These are phyloP conservation scores for Dendrobium nobile DNA, from an alignment of 106 monocot species.

Conservation along the genomic window DNA sequence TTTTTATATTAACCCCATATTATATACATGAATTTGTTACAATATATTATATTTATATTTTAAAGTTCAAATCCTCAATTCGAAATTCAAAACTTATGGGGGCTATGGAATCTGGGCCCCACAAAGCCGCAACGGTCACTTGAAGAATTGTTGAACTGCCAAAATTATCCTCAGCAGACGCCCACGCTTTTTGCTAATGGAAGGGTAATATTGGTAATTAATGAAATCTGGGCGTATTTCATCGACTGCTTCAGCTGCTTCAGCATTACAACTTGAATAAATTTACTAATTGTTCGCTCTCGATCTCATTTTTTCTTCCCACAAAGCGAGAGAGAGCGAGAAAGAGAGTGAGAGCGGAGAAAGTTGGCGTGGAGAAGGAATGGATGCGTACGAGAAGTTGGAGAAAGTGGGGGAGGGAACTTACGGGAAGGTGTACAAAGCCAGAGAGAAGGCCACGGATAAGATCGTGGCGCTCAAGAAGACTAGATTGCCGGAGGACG, in stretches of 20 bases:
- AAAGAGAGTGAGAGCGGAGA: background rate
- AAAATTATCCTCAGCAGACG: background rate
- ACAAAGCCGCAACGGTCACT: slow-evolving; percentile 10
- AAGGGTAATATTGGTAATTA: no score
- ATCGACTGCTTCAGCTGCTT: no score
- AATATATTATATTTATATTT: no score
- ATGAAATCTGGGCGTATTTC: no score
- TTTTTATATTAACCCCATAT: no score
- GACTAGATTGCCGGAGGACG: slow-evolving; percentile 80
- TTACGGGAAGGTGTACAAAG: slow-evolving; percentile 93
- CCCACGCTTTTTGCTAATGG: background rate
- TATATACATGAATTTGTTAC: no score
- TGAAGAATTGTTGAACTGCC: background rate
- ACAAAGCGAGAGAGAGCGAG: background rate
- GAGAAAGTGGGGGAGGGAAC: slow-evolving; percentile 98
- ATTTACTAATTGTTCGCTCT: background rate
- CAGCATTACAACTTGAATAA: no score
- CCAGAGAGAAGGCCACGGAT: slow-evolving; percentile 66
- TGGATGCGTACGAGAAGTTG: slow-evolving; percentile 93
- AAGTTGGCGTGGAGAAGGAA: slow-evolving; percentile 33
- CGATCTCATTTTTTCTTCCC: background rate
- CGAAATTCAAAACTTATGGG: background rate
- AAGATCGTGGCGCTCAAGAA: slow-evolving; percentile 89
- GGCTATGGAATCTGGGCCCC: background rate
- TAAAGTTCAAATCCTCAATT: background rate